phyloP scores from a whole-genome alignment of 2,329 filamentous ascomycete species.

The Colletotrichum nymphaeae region DNA sequence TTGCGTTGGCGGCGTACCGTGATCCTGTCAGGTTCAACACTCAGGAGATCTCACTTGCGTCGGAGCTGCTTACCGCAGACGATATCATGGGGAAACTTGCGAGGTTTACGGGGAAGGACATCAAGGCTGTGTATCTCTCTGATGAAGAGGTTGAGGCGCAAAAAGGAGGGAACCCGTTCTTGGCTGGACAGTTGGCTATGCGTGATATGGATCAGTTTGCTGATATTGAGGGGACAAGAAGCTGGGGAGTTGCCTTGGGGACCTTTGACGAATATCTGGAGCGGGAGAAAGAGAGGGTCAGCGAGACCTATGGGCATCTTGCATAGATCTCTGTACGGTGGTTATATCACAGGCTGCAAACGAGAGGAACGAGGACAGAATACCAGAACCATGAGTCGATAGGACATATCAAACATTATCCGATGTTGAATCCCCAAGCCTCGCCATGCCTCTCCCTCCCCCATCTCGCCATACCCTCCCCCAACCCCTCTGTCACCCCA shows the following conservation, averaged over 20 bases:
- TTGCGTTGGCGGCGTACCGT: constrained; percentile 55
- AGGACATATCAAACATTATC: constrained; percentile 10
- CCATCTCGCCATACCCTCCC: constrained; percentile 52
- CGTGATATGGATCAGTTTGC: constrained; percentile 48
- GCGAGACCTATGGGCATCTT: constrained; percentile 41
- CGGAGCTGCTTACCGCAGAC: constrained; percentile 51
- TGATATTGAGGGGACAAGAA: constrained; percentile 47
- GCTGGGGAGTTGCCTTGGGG: constrained; percentile 54
- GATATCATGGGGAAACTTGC: constrained; percentile 51
- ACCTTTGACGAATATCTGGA: constrained; percentile 56
- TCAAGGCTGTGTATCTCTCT: constrained; percentile 52
- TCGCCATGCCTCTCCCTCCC: constrained; percentile 48
- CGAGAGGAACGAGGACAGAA: background rate
- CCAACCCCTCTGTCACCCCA: constrained; percentile 48
- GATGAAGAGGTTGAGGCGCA: constrained; percentile 53
- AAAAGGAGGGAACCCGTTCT: constrained; percentile 49
- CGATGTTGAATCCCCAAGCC: constrained; percentile 9
- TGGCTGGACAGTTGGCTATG: constrained; percentile 50
- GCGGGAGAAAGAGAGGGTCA: constrained; percentile 48
- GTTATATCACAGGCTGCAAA: background rate
- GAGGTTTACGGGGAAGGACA: constrained; percentile 44
- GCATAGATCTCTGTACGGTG: background rate
- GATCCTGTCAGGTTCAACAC: constrained; percentile 53
- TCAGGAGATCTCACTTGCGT: constrained; percentile 53
- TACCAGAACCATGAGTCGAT: background rate